Conservation (phyloP, 257 asterid genomes). For the Capsicum rhomboideum region DNA sequence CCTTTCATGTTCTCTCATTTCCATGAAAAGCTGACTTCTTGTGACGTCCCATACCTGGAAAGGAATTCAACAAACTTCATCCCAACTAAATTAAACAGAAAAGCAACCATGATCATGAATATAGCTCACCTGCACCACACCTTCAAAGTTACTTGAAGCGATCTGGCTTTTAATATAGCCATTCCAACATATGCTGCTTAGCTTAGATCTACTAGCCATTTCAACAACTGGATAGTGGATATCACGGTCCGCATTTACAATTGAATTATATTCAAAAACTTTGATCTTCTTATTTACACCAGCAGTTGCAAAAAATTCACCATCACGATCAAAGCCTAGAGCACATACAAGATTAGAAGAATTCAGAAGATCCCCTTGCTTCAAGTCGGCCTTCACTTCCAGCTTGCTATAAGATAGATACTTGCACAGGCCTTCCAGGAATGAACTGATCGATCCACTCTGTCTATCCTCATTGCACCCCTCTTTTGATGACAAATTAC, state of each 20-base stretch:
- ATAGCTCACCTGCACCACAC: slow-evolving; percentile 77
- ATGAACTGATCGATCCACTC: slow-evolving; percentile 66
- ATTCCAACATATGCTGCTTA: slow-evolving; percentile 97
- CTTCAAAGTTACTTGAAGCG: slow-evolving; percentile 98
- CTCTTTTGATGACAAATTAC: slow-evolving; percentile 56
- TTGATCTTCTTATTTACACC: slow-evolving; percentile 98
- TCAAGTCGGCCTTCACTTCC: slow-evolving; percentile 79
- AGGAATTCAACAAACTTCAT: slow-evolving; percentile 4
- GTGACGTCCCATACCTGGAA: slow-evolving; percentile 90
- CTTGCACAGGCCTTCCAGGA: slow-evolving; percentile 76
- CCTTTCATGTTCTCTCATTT: slow-evolving; percentile 93
- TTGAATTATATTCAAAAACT: slow-evolving; percentile 74
- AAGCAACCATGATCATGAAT: neutral
- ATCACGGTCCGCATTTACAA: slow-evolving; percentile 65
- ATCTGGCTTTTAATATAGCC: slow-evolving; percentile 91
- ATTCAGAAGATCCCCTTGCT: slow-evolving; percentile 91
- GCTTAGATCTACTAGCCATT: slow-evolving; percentile 83
- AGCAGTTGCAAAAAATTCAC: slow-evolving; percentile 93
- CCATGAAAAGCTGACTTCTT: slow-evolving; percentile 78
- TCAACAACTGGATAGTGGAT: slow-evolving; percentile 97
- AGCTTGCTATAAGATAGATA: slow-evolving; percentile 74
- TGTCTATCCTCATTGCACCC: slow-evolving; percentile 33
- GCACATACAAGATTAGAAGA: slow-evolving; percentile 92
- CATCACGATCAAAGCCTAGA: slow-evolving; percentile 93
- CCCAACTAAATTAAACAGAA: neutral